Conservation (phyloP, 306 rosid genomes). For the Phaseolus lunatus region DNA sequence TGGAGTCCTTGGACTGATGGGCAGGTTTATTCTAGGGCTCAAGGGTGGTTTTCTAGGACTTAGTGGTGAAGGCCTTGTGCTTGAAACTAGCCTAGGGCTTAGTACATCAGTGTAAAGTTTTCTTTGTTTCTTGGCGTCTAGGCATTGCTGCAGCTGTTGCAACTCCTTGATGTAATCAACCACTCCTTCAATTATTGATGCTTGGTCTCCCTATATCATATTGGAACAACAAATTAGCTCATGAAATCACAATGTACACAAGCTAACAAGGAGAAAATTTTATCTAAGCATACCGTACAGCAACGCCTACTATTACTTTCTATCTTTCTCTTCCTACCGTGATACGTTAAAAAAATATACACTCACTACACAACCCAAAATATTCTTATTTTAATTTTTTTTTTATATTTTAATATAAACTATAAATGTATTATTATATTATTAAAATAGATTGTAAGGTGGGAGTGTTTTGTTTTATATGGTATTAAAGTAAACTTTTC, state of each 20-base stretch:
- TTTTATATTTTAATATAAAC: no score
- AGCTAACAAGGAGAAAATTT: no score
- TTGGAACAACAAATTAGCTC: background rate
- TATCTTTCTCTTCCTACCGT: background rate
- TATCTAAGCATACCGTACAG: background rate
- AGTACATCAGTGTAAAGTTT: slow-evolving; percentile 80
- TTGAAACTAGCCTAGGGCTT: slow-evolving; percentile 84
- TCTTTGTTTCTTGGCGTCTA: slow-evolving; percentile 91
- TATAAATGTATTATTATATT: no score
- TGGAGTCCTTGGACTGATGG: slow-evolving; percentile 94
- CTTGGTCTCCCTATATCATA: slow-evolving; percentile 86
- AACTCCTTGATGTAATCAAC: slow-evolving; percentile 89
- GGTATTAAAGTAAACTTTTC: no score
- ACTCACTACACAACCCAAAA: no score
- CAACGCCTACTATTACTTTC: background rate
- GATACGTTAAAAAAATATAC: no score
- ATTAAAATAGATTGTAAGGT: no score
- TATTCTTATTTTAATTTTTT: no score
- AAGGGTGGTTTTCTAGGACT: slow-evolving; percentile 88
- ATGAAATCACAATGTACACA: background rate
- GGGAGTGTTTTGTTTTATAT: no score
- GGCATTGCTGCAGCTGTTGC: slow-evolving; percentile 85
- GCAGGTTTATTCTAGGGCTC: slow-evolving; percentile 81
- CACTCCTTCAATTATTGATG: slow-evolving; percentile 96
- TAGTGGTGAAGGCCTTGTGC: slow-evolving; percentile 71